phyloP scores from a whole-genome alignment of 768 basidiomycete genomes.

The Termitomyces eurrhizus region DNA sequence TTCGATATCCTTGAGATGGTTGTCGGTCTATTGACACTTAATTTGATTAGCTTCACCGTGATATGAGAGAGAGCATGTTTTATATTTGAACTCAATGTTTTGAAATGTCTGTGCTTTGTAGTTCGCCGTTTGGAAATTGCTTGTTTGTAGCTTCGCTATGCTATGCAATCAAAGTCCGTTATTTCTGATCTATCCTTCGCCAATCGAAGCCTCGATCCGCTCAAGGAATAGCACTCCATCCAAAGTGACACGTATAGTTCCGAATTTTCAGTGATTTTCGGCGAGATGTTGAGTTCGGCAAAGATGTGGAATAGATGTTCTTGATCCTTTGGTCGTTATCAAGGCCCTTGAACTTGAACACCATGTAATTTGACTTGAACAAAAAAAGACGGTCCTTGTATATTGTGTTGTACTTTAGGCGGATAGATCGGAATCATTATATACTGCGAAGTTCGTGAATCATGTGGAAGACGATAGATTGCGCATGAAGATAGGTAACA shows the following conservation, averaged over 20 bases:
- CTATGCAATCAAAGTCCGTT: not conserved
- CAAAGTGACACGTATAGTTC: no score
- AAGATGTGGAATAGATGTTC: no score
- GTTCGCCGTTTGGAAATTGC: not conserved
- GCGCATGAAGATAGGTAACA: not conserved
- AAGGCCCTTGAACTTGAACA: not conserved
- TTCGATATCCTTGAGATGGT: not conserved
- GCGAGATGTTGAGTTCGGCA: no score
- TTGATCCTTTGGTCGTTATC: not conserved
- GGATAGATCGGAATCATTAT: not conserved
- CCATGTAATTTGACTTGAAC: not conserved
- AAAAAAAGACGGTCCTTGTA: not conserved
- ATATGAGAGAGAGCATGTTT: conserved; percentile 67
- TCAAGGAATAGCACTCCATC: no score
- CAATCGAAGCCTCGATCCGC: not conserved
- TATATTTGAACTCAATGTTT: conserved; percentile 47
- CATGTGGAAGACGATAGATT: not conserved
- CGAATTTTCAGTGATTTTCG: no score
- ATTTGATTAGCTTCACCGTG: conserved; percentile 40
- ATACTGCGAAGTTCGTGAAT: not conserved
- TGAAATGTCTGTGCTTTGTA: not conserved
- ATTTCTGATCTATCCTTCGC: not conserved
- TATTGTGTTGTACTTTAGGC: not conserved
- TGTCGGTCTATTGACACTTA: not conserved
- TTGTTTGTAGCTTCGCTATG: not conserved